These are phyloP conservation scores for Pythium apleroticum DNA, from an alignment of 352 stramenopile species.

Conservation along the genomic window DNA sequence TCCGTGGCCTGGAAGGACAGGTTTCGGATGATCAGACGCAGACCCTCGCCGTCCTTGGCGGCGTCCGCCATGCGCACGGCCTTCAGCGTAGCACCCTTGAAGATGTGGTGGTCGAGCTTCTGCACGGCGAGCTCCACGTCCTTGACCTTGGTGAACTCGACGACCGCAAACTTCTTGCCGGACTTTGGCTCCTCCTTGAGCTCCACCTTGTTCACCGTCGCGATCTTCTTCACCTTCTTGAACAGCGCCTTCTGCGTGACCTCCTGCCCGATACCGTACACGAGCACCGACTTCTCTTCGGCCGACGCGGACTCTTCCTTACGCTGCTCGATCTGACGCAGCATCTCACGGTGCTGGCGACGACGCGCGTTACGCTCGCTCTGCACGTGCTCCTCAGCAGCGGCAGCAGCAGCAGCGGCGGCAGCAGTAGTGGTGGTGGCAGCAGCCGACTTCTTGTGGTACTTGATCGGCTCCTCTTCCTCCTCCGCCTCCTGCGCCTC, in stretches of 20 bases:
- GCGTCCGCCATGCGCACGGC: constrained; percentile 42
- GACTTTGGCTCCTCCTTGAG: constrained; percentile 61
- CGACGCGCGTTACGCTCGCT: constrained; percentile 81
- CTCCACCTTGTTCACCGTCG: constrained; percentile 48
- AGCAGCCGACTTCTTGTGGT: constrained; percentile 28
- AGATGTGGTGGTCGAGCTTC: constrained; percentile 84
- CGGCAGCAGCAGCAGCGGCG: neutral
- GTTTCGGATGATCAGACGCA: constrained; percentile 85
- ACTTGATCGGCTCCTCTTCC: constrained; percentile 29
- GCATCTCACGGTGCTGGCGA: constrained; percentile 72
- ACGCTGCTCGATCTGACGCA: constrained; percentile 64
- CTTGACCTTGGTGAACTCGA: constrained; percentile 58
- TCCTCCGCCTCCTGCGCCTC: constrained; percentile 25
- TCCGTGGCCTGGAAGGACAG: constrained; percentile 80
- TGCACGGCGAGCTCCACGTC: constrained; percentile 52
- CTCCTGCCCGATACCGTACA: constrained; percentile 67
- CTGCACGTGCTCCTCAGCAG: constrained; percentile 43
- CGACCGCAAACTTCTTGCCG: constrained; percentile 58
- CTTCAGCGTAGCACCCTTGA: constrained; percentile 75
- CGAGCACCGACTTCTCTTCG: constrained; percentile 70
- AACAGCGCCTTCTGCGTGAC: constrained; percentile 77
- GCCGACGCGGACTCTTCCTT: constrained; percentile 52
- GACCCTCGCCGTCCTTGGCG: constrained; percentile 41
- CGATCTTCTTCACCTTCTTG: constrained; percentile 83
- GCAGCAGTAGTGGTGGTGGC: no score